These are phyloP conservation scores for Prototheca wickerhamii DNA, from an alignment of 163 green algal genomes.

Conservation along the genomic window DNA sequence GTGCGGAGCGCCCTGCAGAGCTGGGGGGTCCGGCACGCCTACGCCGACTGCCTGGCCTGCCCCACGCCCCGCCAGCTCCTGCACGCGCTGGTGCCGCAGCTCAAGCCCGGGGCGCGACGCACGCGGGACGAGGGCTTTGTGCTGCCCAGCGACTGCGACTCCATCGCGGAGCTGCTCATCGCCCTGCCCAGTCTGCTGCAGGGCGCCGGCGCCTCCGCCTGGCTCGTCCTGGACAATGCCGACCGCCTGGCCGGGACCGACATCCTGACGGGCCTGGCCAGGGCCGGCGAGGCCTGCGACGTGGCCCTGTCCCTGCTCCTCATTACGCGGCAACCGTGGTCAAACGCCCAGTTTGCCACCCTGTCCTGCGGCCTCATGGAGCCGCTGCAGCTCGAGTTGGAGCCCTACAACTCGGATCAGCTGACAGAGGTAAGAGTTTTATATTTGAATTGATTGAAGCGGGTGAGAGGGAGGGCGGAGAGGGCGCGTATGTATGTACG, in stretches of 20 bases:
- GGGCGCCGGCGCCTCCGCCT: slow-evolving; percentile 2
- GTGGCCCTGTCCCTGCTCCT: slow-evolving; percentile 31
- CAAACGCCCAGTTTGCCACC: slow-evolving; percentile 15
- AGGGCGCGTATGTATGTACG: no score
- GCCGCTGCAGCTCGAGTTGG: slow-evolving; percentile 22
- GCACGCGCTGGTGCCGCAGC: slow-evolving; percentile 21
- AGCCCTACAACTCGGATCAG: slow-evolving; percentile 16
- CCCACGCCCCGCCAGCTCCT: slow-evolving; percentile 14
- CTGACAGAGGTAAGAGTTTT: slow-evolving; percentile 32
- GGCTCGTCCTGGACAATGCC: slow-evolving; percentile 42
- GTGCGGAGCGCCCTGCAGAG: slow-evolving; percentile 29
- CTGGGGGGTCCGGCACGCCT: slow-evolving; percentile 17
- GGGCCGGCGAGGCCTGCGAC: slow-evolving; percentile 22
- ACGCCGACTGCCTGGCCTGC: slow-evolving; percentile 30
- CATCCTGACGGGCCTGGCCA: slow-evolving; percentile 26
- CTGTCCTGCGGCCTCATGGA: slow-evolving; percentile 3
- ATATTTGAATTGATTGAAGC: no score
- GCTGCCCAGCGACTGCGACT: slow-evolving; percentile 13
- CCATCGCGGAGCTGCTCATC: slow-evolving; percentile 25
- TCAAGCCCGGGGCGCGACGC: slow-evolving; percentile 10
- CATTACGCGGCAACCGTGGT: slow-evolving; percentile 28
- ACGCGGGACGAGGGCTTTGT: slow-evolving; percentile 25
- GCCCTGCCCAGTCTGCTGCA: slow-evolving; percentile 12
- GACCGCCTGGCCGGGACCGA: slow-evolving; percentile 27
- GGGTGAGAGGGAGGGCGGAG: no score